Conservation (phyloP, 2,329 filamentous ascomycete genomes). For the Aspergillus thermomutatus region DNA sequence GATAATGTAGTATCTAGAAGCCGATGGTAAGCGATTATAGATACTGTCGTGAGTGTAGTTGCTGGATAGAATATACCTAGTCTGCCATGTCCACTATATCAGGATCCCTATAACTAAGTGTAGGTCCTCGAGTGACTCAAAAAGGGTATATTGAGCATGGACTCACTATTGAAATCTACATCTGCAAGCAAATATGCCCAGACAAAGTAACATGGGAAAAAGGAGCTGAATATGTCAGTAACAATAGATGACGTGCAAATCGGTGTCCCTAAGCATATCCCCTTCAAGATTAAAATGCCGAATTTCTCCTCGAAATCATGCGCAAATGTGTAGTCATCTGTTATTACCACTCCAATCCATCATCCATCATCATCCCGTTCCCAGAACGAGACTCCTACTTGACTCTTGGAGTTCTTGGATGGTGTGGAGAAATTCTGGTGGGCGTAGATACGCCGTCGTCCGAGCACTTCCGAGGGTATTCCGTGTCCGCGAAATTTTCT, state of each 20-base stretch:
- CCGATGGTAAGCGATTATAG: neutral
- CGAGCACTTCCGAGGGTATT: conserved; percentile 40
- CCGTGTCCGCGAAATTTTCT: conserved; percentile 44
- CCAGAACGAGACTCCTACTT: neutral
- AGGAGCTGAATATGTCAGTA: neutral
- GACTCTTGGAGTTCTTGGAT: no score
- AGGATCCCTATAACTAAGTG: neutral
- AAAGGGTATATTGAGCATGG: no score
- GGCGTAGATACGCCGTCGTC: conserved; percentile 16
- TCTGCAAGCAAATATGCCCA: neutral
- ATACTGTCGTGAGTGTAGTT: neutral
- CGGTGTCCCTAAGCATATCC: neutral
- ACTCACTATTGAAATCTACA: neutral
- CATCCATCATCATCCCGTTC: neutral
- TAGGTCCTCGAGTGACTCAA: neutral
- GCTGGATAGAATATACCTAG: neutral
- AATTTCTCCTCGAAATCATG: neutral
- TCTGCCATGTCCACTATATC: neutral
- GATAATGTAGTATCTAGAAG: neutral
- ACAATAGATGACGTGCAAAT: no score
- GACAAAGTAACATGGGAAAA: neutral
- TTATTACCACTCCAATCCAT: neutral
- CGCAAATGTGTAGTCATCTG: no score
- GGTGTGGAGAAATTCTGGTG: conserved; percentile 18
- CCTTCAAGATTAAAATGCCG: no score